A percentile compares a stretch with the other conserved stretches of the same genome.
These are phyloP conservation scores for Amanita molliuscula DNA, from an alignment of 768 basidiomycete species.

Conservation along the genomic window DNA sequence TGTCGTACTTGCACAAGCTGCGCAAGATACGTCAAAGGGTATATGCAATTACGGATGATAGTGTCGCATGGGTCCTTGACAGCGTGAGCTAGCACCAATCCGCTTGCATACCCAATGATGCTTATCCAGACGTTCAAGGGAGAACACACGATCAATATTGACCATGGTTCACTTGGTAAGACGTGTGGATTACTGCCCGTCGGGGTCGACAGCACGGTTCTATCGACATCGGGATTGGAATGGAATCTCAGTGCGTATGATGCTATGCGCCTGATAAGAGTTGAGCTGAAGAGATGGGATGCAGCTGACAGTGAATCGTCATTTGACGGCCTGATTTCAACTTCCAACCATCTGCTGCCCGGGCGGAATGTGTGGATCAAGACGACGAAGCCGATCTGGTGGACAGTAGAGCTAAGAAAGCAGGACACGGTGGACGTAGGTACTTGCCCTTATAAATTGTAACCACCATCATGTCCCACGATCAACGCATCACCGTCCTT, in stretches of 20 bases:
- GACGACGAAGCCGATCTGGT: conserved; percentile 81
- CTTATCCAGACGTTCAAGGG: conserved; percentile 40
- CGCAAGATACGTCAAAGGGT: conserved; percentile 46
- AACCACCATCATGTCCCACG: conserved; percentile 15
- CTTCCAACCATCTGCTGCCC: conserved; percentile 84
- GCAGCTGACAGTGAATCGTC: conserved; percentile 58
- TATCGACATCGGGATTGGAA: conserved; percentile 76
- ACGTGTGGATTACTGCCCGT: conserved; percentile 96
- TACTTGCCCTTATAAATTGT: no score
- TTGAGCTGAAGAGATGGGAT: neutral
- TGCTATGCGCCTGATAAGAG: neutral
- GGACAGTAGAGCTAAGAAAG: conserved; percentile 71
- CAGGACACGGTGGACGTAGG: neutral
- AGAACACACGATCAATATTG: conserved; percentile 67
- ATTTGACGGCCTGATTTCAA: conserved; percentile 80
- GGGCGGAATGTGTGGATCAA: conserved; percentile 49
- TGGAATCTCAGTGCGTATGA: conserved; percentile 78
- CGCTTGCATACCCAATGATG: neutral
- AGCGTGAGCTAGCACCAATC: conserved; percentile 32
- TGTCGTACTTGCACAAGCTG: conserved; percentile 78
- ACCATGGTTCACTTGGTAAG: conserved; percentile 64
- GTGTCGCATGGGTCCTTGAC: conserved; percentile 83
- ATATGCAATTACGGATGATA: conserved; percentile 84
- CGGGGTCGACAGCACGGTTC: conserved; percentile 62
- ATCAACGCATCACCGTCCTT: conserved; percentile 31